Base-by-base conservation (phyloP, 2,329 filamentous ascomycete genomes). In the Aspergillus hortae region DNA sequence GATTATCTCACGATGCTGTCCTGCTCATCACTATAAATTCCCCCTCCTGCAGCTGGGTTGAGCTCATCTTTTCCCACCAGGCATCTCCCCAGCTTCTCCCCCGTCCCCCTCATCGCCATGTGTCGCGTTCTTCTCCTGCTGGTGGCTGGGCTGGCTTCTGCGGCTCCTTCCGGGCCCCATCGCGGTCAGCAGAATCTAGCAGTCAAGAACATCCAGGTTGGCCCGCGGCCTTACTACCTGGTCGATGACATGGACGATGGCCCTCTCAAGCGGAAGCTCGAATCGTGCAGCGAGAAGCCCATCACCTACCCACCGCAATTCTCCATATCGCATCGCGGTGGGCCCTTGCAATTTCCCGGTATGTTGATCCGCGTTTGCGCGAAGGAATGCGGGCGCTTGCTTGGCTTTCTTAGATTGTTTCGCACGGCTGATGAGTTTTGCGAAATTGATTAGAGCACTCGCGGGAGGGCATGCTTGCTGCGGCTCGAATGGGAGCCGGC, bases 291-390 rank as follows among this genome's bases (percentile, higher is more conserved):
- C 6, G 57, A 60, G 52, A 54, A 55, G 46, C 56, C 54, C 44
- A 60, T 60, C 46, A 36, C 12, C 3, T 36, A 52, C 21, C 48
- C 57, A 2, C 51, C 56, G 4, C 23, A 42, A 10, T 58, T 60
- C 40, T 55, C 56, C 51, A 58, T 60, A 50, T 56, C 57, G 14
- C 57, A 60, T 27, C 57, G 57, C 19, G 57, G 57, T 17, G 57
- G 52, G 6, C 56, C 57, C 4, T 33, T 60, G 32, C 52, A 60
- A 30, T 54, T 60, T 43, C 57, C 57, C 35, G 57, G 27, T 30
- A 30, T 30, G 27, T 30, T 11, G 17, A 17, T 17, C 17, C 17
- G 17, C 17, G 2, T 17, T 17, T 17, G 17, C 17, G 17, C 27
- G 27, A 30, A 30, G 23, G 23, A 30, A 10, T 30, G 27, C 27